Percentiles rank a stretch among this genome's conserved stretches.
Evolutionary conservation across 1,284 basidiomycete genomes (phyloP).

Genomic region (Cryptococcus jaspeensis): DNA sequence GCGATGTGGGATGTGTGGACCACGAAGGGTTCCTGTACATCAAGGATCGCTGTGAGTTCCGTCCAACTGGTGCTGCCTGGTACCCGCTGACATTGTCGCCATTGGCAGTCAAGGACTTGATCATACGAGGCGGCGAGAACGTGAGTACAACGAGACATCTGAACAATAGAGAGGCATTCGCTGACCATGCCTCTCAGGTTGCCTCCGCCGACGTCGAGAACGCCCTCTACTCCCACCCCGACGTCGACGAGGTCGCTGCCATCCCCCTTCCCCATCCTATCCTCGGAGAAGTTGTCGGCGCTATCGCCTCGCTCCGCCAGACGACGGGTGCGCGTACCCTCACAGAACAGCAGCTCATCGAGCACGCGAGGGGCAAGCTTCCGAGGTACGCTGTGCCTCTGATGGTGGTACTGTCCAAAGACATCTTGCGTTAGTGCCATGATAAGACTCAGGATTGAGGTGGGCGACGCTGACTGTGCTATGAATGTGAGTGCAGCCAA

Average conservation of each 20-base stretch:
- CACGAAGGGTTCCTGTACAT: conserved; percentile 39
- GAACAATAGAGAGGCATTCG: background rate
- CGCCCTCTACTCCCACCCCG: conserved; percentile 32
- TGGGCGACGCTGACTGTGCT: no score
- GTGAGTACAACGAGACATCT: conserved; percentile 14
- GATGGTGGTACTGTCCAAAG: conserved; percentile 23
- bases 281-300: conserved; percentile 41
- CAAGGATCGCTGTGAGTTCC: conserved; percentile 35
- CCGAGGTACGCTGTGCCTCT: conserved; percentile 25
- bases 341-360: conserved; percentile 17
- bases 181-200: conserved; percentile 22
- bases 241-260: conserved; percentile 37
- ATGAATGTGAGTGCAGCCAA: conserved; percentile 14
- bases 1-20: conserved; percentile 41
- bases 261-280: conserved; percentile 34
- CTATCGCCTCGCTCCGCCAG: conserved; percentile 27
- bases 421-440: conserved; percentile 26
- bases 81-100: background rate
- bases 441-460: conserved; percentile 3
- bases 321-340: background rate
- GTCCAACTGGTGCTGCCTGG: background rate
- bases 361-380: conserved; percentile 9
- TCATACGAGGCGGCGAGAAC: conserved; percentile 48
- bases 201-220: conserved; percentile 41
- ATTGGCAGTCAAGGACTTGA: conserved; percentile 49